Evolutionary conservation across 2,329 filamentous ascomycete genomes (phyloP), one percentile per base, ranked within the genome.

Genomic region (Penicillium thymicola): DNA sequence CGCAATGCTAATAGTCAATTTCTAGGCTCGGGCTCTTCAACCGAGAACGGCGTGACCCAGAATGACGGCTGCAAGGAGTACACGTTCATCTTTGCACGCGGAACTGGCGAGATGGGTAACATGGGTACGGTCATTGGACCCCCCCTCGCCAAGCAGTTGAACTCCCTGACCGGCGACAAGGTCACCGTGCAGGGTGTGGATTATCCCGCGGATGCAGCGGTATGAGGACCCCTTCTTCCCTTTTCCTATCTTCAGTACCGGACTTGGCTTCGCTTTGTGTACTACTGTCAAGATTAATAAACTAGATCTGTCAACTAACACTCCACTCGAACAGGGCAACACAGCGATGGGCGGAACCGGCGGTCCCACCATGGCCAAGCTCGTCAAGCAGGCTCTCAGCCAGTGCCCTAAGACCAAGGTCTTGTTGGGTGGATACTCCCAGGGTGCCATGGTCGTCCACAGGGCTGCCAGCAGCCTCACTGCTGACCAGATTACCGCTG

Each of bases 61-160:
- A 72, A 75, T 57, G 67, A 58, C 21, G 73, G 68, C 64, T 79
- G 76, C 67, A 70, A 76, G 46, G 70, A 71, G 3, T 59, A 78
- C 60, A 78, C 76, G 2, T 69, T 78, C 50, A 74, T 78, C 51
- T 78, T 76, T 52, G 76, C 76, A 16, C 75, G 76, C 30, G 76
- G 76, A 18, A 78, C 74, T 2, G 66, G 63, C 11, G 77, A 79
- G 59, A 28, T 62, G 4, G 76, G 76, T 3, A 79, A 78, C 56
- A 75, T 79, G 63, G 77, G 77, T 8, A 65, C 64, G 0, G 66
- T 77, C 8, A 65, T 76, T 30, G 77, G 76, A 1, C 76, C 76
- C 2, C 69, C 72, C 3, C 64, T 74, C 3, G 70, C 67, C 0
- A 58, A 51, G 3, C 54, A 66, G 21, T 53, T 74, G 38, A 56